Percentiles rank a stretch among this genome's conserved stretches.
Conservation (phyloP, 306 rosid species). For the Alnus rubra region DNA sequence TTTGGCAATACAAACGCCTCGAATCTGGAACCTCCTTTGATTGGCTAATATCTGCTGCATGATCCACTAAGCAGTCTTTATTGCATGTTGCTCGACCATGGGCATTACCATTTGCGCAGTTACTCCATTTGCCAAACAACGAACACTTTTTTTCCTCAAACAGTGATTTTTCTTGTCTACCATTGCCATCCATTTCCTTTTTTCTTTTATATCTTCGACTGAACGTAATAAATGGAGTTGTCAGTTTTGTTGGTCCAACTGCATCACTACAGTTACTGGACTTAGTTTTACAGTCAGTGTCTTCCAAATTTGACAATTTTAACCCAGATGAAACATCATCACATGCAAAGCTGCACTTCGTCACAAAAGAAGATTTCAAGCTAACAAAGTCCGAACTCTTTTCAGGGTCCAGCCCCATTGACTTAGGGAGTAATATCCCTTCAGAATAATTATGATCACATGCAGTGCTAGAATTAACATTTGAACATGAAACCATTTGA, state of each 20-base stretch:
- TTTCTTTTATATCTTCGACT: conserved; percentile 47
- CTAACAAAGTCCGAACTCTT: conserved; percentile 23
- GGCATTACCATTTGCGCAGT: conserved; percentile 28
- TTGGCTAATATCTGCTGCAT: conserved; percentile 40
- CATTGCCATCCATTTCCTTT: conserved; percentile 35
- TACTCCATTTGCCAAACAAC: conserved; percentile 41
- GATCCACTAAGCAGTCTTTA: conserved; percentile 34
- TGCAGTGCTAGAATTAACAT: conserved; percentile 24
- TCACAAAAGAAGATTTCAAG: conserved; percentile 28
- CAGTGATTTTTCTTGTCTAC: conserved; percentile 22
- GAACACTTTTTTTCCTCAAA: conserved; percentile 35
- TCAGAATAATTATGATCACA: conserved; percentile 17
- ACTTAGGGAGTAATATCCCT: conserved; percentile 22
- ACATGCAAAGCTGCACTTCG: conserved; percentile 24
- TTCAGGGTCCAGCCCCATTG: conserved; percentile 29
- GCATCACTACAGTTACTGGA: conserved; percentile 19
- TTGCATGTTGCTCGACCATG: conserved; percentile 31
- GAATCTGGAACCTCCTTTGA: conserved; percentile 35
- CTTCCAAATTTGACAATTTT: conserved; percentile 34
- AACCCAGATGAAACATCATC: conserved; percentile 26
- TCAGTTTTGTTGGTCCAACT: conserved; percentile 26
- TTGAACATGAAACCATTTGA: conserved; percentile 14
- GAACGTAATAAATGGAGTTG: conserved; percentile 48
- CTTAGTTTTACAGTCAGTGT: conserved; percentile 31
- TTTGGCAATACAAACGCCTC: conserved; percentile 19